Percentiles rank a stretch among this genome's conserved stretches.
phyloP scores from a whole-genome alignment of 345 rosid species.

The Euclidium syriacum region DNA sequence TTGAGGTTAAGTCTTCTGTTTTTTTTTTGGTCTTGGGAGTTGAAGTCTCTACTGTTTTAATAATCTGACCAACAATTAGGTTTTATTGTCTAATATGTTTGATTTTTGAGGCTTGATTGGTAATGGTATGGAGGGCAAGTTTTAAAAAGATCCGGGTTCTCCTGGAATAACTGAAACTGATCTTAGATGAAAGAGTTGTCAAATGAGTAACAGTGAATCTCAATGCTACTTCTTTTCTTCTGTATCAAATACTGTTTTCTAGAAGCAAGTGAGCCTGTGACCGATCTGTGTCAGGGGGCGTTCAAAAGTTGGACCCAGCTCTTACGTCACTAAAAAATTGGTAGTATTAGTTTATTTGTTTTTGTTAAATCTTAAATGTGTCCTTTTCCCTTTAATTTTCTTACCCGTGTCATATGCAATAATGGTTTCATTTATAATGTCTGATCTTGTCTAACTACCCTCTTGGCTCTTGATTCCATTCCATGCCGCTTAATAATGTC shows the following conservation, averaged over 20 bases:
- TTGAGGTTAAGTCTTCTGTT: slow-evolving; percentile 12
- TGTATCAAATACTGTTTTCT: not conserved
- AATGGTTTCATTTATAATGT: slow-evolving; percentile 21
- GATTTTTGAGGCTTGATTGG: not conserved
- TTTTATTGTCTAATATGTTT: not conserved
- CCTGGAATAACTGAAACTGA: slow-evolving; percentile 9
- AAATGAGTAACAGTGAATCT: slow-evolving; percentile 16
- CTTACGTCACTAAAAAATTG: not conserved
- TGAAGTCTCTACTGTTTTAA: too few relatives aligned
- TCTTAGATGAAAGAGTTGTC: not conserved
- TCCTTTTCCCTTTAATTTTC: not conserved
- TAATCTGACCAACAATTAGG: not conserved
- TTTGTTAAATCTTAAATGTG: slow-evolving; percentile 4
- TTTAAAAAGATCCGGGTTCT: not conserved
- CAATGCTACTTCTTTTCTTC: slow-evolving; percentile 6
- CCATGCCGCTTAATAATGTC: slow-evolving; percentile 12
- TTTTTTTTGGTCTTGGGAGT: not conserved
- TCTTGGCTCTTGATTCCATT: slow-evolving; percentile 11
- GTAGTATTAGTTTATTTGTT: not conserved
- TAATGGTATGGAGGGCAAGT: not conserved
- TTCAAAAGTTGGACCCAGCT: slow-evolving; percentile 14
- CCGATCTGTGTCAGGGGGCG: slow-evolving; percentile 21
- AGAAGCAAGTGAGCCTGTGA: slow-evolving; percentile 16
- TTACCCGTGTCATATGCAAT: not conserved
- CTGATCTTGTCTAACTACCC: slow-evolving; percentile 11